Percentiles rank a stretch among this genome's conserved stretches.
Conservation (phyloP, 2,329 filamentous ascomycete species). For the Trichophyton mentagrophytes region DNA sequence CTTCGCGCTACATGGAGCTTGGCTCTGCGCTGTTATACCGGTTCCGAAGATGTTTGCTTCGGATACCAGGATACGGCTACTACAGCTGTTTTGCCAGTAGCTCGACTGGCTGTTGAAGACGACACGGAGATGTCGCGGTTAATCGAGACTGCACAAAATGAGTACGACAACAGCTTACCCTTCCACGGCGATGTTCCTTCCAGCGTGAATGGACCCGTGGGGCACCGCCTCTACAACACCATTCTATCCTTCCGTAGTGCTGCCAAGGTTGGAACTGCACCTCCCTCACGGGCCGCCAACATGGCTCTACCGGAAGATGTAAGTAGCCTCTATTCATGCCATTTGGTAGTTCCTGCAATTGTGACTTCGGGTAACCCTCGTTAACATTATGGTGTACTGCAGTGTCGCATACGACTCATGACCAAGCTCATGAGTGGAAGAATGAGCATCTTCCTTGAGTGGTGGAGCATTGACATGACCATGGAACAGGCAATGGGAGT, state of each 20-base stretch:
- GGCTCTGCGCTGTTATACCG: slow-evolving; percentile 35
- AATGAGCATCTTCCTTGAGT: slow-evolving; percentile 28
- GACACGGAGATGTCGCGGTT: slow-evolving; percentile 19
- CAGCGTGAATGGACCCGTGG: slow-evolving; percentile 7
- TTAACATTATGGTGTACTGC: not conserved
- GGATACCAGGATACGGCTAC: slow-evolving; percentile 27
- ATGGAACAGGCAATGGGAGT: slow-evolving; percentile 33
- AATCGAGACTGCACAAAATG: slow-evolving; percentile 19
- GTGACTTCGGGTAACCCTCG: not conserved
- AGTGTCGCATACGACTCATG: slow-evolving; percentile 27
- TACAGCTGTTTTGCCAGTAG: slow-evolving; percentile 14
- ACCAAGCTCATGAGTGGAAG: slow-evolving; percentile 25
- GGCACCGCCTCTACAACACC: slow-evolving; percentile 25
- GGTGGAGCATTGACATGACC: slow-evolving; percentile 27
- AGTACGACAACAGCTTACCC: slow-evolving; percentile 7
- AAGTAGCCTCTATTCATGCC: slow-evolving; percentile 7
- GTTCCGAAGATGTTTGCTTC: slow-evolving; percentile 37
- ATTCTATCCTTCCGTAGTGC: slow-evolving; percentile 25
- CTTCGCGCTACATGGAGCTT: slow-evolving; percentile 37
- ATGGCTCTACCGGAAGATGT: slow-evolving; percentile 25
- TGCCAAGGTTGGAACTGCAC: slow-evolving; percentile 14
- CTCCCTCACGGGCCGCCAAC: slow-evolving; percentile 17
- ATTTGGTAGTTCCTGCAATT: not conserved
- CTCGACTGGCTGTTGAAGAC: slow-evolving; percentile 21
- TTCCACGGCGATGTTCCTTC: slow-evolving; percentile 9